Conservation (phyloP, 78 protist genomes). For the Cavenderia fasciculata region DNA sequence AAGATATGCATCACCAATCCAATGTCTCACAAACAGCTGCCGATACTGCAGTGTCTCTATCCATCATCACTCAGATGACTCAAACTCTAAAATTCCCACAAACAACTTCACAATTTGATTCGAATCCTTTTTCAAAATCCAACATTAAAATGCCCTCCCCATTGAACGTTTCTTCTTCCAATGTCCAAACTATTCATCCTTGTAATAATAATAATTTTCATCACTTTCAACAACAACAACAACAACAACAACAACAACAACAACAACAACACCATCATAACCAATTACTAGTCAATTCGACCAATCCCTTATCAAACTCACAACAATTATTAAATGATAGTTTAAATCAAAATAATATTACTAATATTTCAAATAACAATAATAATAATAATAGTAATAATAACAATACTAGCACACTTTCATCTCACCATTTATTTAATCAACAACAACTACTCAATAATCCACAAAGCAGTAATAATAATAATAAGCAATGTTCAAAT, state of each 20-base stretch:
- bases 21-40: constrained; percentile 8
- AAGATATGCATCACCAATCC: constrained; percentile 61
- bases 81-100: constrained; percentile 60
- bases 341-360: background rate
- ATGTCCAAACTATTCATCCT: background rate
- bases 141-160: constrained; percentile 17
- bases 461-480: background rate
- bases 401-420: background rate
- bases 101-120: background rate
- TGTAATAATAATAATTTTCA: background rate
- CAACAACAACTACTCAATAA: background rate
- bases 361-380: background rate
- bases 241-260: constrained; percentile 25
- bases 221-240: constrained; percentile 7
- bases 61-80: constrained; percentile 59
- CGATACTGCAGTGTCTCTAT: constrained; percentile 28
- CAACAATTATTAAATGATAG: background rate
- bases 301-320: background rate
- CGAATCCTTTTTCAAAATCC: constrained; percentile 60
- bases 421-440: background rate
- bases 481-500: background rate
- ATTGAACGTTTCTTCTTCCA: constrained; percentile 24
- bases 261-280: background rate
- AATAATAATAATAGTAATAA: background rate
- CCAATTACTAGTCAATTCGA: background rate